Evolutionary conservation across 2,329 filamentous ascomycete genomes (phyloP).

Genomic region (Hypomyces perniciosus): DNA sequence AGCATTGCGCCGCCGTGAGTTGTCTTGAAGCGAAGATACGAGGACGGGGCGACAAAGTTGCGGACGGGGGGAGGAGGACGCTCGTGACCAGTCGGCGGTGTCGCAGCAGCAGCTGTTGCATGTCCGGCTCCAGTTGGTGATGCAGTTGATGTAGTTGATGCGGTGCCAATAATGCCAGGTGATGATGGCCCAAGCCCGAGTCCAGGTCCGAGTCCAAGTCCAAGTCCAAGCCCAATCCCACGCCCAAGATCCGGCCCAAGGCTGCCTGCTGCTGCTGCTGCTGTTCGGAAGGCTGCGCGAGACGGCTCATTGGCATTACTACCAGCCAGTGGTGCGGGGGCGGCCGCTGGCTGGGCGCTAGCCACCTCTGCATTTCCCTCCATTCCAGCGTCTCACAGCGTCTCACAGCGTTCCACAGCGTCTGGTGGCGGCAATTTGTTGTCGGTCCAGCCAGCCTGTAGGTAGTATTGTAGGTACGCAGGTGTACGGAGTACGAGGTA

Average conservation of each 20-base stretch:
- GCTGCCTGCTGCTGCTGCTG: neutral
- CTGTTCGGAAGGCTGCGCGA: no score
- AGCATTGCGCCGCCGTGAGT: slow-evolving; percentile 31
- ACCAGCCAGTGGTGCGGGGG: slow-evolving; percentile 7
- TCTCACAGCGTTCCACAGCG: no score
- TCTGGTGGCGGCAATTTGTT: no score
- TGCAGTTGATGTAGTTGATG: neutral
- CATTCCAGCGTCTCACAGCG: slow-evolving; percentile 17
- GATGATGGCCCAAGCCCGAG: neutral
- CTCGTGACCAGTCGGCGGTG: slow-evolving; percentile 10
- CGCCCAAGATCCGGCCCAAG: neutral
- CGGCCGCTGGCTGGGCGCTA: slow-evolving; percentile 12
- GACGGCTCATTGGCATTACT: neutral
- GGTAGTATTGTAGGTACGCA: no score
- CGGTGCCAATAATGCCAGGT: neutral
- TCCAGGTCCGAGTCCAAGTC: slow-evolving; percentile 1
- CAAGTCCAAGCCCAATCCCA: neutral
- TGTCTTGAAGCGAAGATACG: slow-evolving; percentile 44
- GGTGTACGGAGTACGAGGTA: no score
- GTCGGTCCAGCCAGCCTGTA: neutral
- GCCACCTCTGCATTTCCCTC: slow-evolving; percentile 19
- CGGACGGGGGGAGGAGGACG: slow-evolving; percentile 31
- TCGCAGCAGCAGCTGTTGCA: slow-evolving; percentile 3
- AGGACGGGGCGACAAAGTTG: slow-evolving; percentile 55
- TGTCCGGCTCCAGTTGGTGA: neutral